phyloP scores from a whole-genome alignment of 2,329 filamentous ascomycete genomes.

The Pyricularia pennisetigena region DNA sequence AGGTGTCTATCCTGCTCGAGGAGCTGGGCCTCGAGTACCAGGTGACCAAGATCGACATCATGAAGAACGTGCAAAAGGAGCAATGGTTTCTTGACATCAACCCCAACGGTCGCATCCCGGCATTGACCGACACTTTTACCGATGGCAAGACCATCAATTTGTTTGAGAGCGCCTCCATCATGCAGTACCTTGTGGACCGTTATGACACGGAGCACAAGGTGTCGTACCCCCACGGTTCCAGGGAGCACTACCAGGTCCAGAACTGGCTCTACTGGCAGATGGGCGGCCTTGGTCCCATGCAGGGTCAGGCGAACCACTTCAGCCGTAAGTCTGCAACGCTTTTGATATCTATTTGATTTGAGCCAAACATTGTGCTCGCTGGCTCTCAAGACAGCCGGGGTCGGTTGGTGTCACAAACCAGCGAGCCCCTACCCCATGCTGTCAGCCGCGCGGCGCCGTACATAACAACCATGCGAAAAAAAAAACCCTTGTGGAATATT shows the following conservation, averaged over 20 bases:
- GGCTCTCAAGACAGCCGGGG: not conserved
- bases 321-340: conserved; percentile 32
- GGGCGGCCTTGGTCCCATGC: conserved; percentile 73
- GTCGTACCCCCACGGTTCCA: conserved; percentile 61
- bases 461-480: not conserved
- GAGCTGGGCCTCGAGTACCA: conserved; percentile 80
- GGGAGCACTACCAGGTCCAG: conserved; percentile 70
- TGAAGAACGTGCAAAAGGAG: conserved; percentile 66
- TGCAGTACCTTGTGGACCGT: conserved; percentile 73
- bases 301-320: conserved; percentile 79
- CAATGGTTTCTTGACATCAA: conserved; percentile 87
- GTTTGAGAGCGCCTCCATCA: conserved; percentile 76
- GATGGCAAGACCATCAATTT: conserved; percentile 65
- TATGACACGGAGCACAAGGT: conserved; percentile 80
- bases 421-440: not conserved
- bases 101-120: conserved; percentile 86
- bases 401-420: not conserved
- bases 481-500: not conserved
- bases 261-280: conserved; percentile 79
- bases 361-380: not conserved
- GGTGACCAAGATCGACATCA: conserved; percentile 60
- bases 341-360: not conserved
- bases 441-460: not conserved
- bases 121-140: conserved; percentile 67
- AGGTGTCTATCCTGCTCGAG: conserved; percentile 77